Conservation (phyloP, 306 rosid species). For the Gastrolobium bilobum region DNA sequence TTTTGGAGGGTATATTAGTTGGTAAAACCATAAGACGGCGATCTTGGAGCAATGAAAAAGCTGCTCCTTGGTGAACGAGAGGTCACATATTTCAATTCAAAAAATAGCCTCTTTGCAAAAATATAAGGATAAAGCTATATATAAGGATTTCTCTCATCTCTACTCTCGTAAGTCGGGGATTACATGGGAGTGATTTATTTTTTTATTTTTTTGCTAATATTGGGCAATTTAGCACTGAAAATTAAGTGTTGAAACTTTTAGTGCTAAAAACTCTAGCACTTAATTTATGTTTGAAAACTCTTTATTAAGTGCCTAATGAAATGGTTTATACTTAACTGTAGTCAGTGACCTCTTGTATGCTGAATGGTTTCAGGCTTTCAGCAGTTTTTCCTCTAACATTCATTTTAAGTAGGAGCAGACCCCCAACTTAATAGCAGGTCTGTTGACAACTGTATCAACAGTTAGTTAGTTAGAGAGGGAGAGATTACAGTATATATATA, state of each 20-base stretch:
- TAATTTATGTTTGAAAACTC: constrained; percentile 11
- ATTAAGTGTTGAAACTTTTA: constrained; percentile 23
- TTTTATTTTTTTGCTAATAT: neutral
- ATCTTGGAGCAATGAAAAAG: too few relatives aligned
- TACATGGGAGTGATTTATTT: too few relatives aligned
- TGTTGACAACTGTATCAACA: neutral
- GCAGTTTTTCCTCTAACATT: constrained; percentile 22
- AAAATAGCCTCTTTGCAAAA: too few relatives aligned
- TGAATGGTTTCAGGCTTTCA: constrained; percentile 31
- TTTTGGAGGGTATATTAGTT: neutral
- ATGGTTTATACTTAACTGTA: neutral
- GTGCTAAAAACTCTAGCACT: neutral
- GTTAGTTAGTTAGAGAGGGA: neutral
- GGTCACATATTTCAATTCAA: too few relatives aligned
- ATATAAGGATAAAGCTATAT: too few relatives aligned
- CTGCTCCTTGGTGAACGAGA: too few relatives aligned
- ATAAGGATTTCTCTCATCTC: too few relatives aligned
- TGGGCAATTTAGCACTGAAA: constrained; percentile 3
- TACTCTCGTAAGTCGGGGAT: too few relatives aligned
- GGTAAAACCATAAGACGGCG: too few relatives aligned
- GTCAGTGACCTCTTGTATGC: constrained; percentile 5
- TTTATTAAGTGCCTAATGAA: constrained; percentile 1
- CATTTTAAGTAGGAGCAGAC: neutral
- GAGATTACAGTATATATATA: neutral
- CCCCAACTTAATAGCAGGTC: neutral